A percentile compares a stretch with the other conserved stretches of the same genome.
phyloP scores from a whole-genome alignment of 176 grass and related monocot species.

The Rhipidocladum racemiflorum region DNA sequence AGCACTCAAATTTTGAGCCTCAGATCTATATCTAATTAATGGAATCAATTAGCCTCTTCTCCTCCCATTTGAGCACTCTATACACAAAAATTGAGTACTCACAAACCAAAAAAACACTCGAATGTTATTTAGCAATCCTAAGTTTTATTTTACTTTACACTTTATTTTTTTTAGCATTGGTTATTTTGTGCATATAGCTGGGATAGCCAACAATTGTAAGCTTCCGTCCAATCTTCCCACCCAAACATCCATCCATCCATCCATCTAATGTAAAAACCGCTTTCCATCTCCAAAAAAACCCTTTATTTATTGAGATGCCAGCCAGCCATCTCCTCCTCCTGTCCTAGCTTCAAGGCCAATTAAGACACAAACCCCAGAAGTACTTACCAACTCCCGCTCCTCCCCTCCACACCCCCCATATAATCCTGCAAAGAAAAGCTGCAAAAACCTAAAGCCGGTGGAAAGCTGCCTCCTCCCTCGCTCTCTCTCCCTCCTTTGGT shows the following conservation, averaged over 20 bases:
- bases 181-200: neutral
- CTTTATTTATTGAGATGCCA: constrained; percentile 36
- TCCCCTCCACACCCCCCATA: constrained; percentile 19
- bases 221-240: neutral
- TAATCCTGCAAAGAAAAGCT: constrained; percentile 32
- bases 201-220: constrained; percentile 23
- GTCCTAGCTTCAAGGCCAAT: constrained; percentile 30
- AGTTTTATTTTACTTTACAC: neutral
- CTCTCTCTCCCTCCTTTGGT: constrained; percentile 18
- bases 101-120: too few species aligned
- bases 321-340: neutral
- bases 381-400: constrained; percentile 38
- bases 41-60: too few species aligned
- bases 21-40: too few species aligned
- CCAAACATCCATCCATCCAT: neutral
- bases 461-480: constrained; percentile 39
- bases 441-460: constrained; percentile 60
- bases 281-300: constrained; percentile 8
- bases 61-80: too few species aligned
- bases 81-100: too few species aligned
- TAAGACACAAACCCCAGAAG: constrained; percentile 39
- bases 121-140: too few species aligned
- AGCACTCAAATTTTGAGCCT: too few species aligned
- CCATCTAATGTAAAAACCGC: constrained; percentile 9
- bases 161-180: neutral